Conservation (phyloP, 2,329 filamentous ascomycete species). For the Apiospora malaysiana region DNA sequence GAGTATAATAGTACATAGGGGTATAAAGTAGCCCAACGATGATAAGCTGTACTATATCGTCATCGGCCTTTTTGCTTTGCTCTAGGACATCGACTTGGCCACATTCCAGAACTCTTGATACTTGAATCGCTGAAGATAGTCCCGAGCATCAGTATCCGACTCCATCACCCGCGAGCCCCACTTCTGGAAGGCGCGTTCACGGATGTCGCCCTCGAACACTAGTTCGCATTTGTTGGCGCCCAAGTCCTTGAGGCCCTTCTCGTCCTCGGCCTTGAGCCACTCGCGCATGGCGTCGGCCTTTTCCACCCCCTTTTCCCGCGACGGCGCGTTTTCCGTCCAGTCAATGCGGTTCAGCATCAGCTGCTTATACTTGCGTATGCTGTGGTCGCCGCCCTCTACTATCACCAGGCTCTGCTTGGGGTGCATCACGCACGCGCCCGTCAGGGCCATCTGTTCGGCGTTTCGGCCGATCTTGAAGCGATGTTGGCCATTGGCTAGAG, state of each 20-base stretch:
- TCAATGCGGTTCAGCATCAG: constrained; percentile 93
- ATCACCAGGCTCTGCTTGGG: constrained; percentile 88
- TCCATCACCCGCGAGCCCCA: constrained; percentile 93
- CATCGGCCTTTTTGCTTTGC: neutral
- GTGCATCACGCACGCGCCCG: constrained; percentile 90
- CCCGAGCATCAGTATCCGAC: constrained; percentile 86
- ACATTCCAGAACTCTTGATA: constrained; percentile 96
- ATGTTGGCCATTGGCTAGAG: constrained; percentile 89
- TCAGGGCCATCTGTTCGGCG: constrained; percentile 85
- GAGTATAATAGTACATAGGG: constrained; percentile 10
- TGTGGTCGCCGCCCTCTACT: constrained; percentile 87
- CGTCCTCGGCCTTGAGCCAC: constrained; percentile 83
- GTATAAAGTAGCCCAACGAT: neutral
- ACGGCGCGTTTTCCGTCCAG: constrained; percentile 87
- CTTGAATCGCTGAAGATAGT: constrained; percentile 78
- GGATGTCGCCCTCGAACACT: constrained; percentile 91
- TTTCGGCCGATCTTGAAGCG: constrained; percentile 93
- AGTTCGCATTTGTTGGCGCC: constrained; percentile 81
- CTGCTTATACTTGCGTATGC: constrained; percentile 85
- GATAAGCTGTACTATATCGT: too few relatives aligned
- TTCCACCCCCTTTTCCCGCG: constrained; percentile 66
- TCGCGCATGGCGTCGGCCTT: constrained; percentile 64
- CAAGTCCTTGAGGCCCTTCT: constrained; percentile 81
- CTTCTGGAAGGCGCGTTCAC: constrained; percentile 79
- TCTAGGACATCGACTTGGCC: constrained; percentile 61